Conservation (phyloP, 805 yeast genomes). For the Candida awuae region DNA sequence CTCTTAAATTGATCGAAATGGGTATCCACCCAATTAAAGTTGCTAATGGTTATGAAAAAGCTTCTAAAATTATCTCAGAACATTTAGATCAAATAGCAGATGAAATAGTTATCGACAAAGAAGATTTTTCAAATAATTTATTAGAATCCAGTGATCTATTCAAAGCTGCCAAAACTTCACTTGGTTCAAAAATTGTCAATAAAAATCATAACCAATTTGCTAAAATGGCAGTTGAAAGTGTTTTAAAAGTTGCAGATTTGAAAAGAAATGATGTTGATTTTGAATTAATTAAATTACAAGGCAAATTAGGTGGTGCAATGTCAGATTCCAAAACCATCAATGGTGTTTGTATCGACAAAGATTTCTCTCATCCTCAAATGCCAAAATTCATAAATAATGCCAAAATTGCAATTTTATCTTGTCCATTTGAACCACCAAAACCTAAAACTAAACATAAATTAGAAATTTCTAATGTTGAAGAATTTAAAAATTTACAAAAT, state of each 20-base stretch:
- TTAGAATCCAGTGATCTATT: slow-evolving; percentile 49
- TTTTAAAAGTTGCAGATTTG: slow-evolving; percentile 82
- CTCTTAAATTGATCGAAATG: slow-evolving; percentile 86
- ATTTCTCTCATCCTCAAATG: slow-evolving; percentile 98
- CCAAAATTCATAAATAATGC: slow-evolving; percentile 73
- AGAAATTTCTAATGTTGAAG: slow-evolving; percentile 89
- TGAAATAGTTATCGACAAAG: slow-evolving; percentile 28
- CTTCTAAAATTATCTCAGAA: slow-evolving; percentile 81
- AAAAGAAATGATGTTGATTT: slow-evolving; percentile 94
- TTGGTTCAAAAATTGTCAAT: slow-evolving; percentile 93
- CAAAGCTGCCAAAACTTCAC: slow-evolving; percentile 88
- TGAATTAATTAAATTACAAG: slow-evolving; percentile 91
- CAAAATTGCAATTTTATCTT: slow-evolving; percentile 88
- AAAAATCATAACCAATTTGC: slow-evolving; percentile 92
- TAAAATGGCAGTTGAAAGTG: slow-evolving; percentile 95
- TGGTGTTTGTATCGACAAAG: slow-evolving; percentile 94
- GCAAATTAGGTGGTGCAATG: slow-evolving; percentile 90
- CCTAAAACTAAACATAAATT: slow-evolving; percentile 98
- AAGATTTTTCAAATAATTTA: slow-evolving; percentile 22
- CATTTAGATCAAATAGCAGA: slow-evolving; percentile 61
- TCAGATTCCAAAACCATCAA: slow-evolving; percentile 77
- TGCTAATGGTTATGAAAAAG: slow-evolving; percentile 96
- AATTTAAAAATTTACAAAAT: slow-evolving; percentile 80
- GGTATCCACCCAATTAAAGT: slow-evolving; percentile 96
- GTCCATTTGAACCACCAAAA: slow-evolving; percentile 99